Evolutionary conservation across 371 early-diverging fungal species (phyloP), one percentile per base, ranked within the genome.

Genomic region (Rhizopus arrhizus): DNA sequence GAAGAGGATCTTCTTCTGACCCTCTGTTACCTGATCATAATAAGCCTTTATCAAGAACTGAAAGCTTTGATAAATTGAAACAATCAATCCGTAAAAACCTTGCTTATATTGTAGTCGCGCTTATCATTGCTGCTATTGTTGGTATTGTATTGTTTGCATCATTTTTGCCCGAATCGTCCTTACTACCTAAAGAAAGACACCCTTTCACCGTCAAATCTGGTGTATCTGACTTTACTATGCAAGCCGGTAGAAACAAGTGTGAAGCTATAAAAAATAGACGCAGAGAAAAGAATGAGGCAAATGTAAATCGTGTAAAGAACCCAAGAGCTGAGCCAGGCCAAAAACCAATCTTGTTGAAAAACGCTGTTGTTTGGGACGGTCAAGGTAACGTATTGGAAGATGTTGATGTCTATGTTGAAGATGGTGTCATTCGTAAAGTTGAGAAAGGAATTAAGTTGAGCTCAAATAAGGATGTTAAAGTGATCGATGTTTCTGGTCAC

Each of bases 331-430:
- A 53, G 12, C 35, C 55, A n/a, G 35, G 12, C 0, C 61, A 61
- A 47, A 35, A 61, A 4, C 69, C 75, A 6, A 67, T 78, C 0
- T 56, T 82, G 32, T 61, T 85, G 36, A 78, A 70, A 62, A 82
- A 84, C 43, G 88, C 81, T 9, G 72, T 70, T 35, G 78, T 86
- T 8, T 83, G 85, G 75, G 86, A 87, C 63, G 88, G 86, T n/a
- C 70, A 76, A 32, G 82, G 84, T 4, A 61, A 71, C 15, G 56
- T 77, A 7, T 65, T 77, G 56, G 45, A 74, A 38, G 66, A 75
- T 43, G 69, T 70, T 16, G 88, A 88, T 67, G 47, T 88, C 12
- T 63, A 83, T 41, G 43, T 85, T 13, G 70, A 80, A 52, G 50
- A 77, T 28, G 88, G 85, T 45, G 31, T 84, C 36, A 79, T 87